Base-by-base conservation (phyloP, 495 filamentous ascomycete genomes). In the Penicillium nucicola region DNA sequence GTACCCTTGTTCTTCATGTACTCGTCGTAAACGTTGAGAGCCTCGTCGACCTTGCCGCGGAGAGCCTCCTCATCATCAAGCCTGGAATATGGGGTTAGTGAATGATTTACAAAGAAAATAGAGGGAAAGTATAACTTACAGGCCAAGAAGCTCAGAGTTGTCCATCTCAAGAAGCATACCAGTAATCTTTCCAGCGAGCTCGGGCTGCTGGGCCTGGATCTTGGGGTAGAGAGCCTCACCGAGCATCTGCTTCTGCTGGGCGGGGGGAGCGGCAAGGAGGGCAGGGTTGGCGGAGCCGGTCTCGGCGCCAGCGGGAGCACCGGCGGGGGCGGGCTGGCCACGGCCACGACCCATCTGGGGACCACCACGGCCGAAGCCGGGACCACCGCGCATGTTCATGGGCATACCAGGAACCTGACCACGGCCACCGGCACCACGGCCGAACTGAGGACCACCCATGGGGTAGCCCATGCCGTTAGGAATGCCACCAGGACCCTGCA, bases 81-180 rank as follows among this genome's bases (percentile, higher is more conserved):
- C 45, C 93, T 98, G 50, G 38, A 50, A 33, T 40, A 35, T 67
- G 60, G 63, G 38, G 35, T 60, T 57, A 58, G 36, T 23, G 33
- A 14, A 50, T 19, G 49, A 13, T 28, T 45, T 9, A 15, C 32
- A 25, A 18, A 5, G 12, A 31, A 42, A 28, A 39, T 18, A n/a
- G 28, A 7, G 12, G 40, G 19, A 35, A 18, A 20, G 2, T 32
- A 40, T 55, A 50, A 91, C 93, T 90, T 84, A 98, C 93, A 99
- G 80, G 69, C 86, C 87, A 62, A 99, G 74, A 54, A 99, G 74
- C 78, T 99, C 93, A 39, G 76, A 56, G 67, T 97, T 97, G 55
- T 97, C 93, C 93, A 99, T 99, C 81, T 99, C 93, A 59, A 99
- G 67, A 61, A 99, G 84, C 93, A 99, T 99, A 71, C 93, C 93